These are phyloP conservation scores for Torrubiellomyces zombiae DNA, from an alignment of 2,329 filamentous ascomycete species.

Conservation along the genomic window DNA sequence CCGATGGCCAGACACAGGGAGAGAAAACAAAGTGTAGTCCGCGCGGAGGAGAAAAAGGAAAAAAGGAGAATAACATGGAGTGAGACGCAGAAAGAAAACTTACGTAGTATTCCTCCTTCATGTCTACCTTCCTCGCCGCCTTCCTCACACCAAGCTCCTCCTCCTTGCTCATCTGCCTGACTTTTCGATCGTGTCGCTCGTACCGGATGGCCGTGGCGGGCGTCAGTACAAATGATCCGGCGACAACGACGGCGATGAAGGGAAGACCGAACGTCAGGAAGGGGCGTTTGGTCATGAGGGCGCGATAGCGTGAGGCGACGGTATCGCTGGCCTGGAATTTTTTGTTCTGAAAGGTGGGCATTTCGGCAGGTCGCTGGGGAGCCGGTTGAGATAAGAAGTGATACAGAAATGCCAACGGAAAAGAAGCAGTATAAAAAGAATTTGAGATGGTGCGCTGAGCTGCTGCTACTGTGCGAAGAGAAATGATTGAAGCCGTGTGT, in stretches of 20 bases:
- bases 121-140: conserved; percentile 53
- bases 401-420: too few relatives aligned
- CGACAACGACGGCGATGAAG: conserved; percentile 78
- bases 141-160: conserved; percentile 73
- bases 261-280: conserved; percentile 90
- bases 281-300: conserved; percentile 57
- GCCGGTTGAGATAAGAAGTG: too few relatives aligned
- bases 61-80: too few relatives aligned
- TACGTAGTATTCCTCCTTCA: conserved; percentile 78
- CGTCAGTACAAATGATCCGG: conserved; percentile 84
- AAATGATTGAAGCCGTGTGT: too few relatives aligned
- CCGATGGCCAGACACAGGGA: too few relatives aligned
- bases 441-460: too few relatives aligned
- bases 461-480: too few relatives aligned
- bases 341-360: conserved; percentile 46
- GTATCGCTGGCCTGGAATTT: conserved; percentile 54
- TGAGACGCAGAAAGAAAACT: conserved; percentile 27
- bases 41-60: too few relatives aligned
- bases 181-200: conserved; percentile 81
- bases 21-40: not conserved
- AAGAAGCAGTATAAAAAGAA: too few relatives aligned
- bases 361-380: too few relatives aligned
- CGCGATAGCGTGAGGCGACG: conserved; percentile 62
- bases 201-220: conserved; percentile 88
- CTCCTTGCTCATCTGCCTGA: conserved; percentile 68